These are phyloP conservation scores for Leucosporidium yakuticum DNA, from an alignment of 768 basidiomycete species.

Conservation along the genomic window DNA sequence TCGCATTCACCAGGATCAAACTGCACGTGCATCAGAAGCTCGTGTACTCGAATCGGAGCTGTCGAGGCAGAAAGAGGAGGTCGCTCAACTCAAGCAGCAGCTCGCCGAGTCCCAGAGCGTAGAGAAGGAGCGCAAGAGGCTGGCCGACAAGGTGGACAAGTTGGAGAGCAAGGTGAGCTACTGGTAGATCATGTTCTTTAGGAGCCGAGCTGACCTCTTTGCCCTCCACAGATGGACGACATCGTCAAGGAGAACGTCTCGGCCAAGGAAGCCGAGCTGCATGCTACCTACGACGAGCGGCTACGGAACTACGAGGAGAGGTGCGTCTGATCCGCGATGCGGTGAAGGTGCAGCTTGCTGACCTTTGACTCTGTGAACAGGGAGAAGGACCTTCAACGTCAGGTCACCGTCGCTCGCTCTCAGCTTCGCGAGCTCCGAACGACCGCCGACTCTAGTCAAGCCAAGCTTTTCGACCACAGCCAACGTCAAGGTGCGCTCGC, in stretches of 20 bases:
- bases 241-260: conserved; percentile 80
- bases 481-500: conserved; percentile 68
- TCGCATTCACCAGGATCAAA: conserved; percentile 64
- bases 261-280: conserved; percentile 92
- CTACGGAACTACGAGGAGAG: conserved; percentile 93
- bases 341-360: background rate
- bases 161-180: conserved; percentile 33
- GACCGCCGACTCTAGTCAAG: conserved; percentile 87
- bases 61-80: conserved; percentile 69
- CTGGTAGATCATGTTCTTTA: background rate
- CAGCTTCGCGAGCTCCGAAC: conserved; percentile 84
- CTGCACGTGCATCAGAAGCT: conserved; percentile 80
- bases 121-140: conserved; percentile 37
- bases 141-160: conserved; percentile 37
- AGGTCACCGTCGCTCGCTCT: conserved; percentile 74
- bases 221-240: conserved; percentile 66
- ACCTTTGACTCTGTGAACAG: conserved; percentile 45
- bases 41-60: conserved; percentile 68
- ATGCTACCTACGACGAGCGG: conserved; percentile 93
- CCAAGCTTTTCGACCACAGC: conserved; percentile 81
- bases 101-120: conserved; percentile 40
- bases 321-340: conserved; percentile 48
- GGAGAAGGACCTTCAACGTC: conserved; percentile 88
- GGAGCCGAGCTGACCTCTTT: background rate
- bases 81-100: conserved; percentile 68